phyloP scores from a whole-genome alignment of 352 stramenopile species.

The Phytophthora hibernalis region DNA sequence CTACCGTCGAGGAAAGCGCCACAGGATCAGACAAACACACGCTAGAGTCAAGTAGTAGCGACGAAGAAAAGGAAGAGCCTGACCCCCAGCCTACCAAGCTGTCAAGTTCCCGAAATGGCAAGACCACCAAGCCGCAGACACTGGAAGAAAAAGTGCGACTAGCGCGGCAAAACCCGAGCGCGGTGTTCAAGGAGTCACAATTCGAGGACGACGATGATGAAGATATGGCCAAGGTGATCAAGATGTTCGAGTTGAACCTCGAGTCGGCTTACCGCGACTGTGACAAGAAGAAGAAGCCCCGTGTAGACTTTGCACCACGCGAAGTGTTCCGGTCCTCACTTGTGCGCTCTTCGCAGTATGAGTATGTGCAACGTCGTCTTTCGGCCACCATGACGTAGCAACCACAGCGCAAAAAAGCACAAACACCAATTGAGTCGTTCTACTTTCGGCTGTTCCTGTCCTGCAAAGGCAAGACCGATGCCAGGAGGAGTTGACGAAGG shows the following conservation, averaged over 20 bases:
- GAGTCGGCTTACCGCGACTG: constrained; percentile 77
- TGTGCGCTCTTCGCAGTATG: constrained; percentile 39
- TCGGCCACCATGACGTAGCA: constrained; percentile 40
- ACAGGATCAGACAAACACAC: constrained; percentile 8
- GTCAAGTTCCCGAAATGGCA: constrained; percentile 12
- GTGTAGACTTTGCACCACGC: constrained; percentile 71
- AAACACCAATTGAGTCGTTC: constrained; percentile 14
- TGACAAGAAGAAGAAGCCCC: constrained; percentile 63
- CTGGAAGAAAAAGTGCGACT: constrained; percentile 74
- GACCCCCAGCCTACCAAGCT: constrained; percentile 15
- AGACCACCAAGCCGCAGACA: constrained; percentile 28
- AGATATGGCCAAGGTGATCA: constrained; percentile 76
- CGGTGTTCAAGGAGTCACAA: constrained; percentile 82
- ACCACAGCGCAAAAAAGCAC: constrained; percentile 10
- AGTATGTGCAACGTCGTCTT: constrained; percentile 38
- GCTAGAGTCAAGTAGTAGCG: constrained; percentile 36
- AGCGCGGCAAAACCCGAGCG: constrained; percentile 73
- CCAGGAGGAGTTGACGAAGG: neutral
- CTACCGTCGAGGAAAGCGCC: constrained; percentile 9
- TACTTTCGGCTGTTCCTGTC: constrained; percentile 2
- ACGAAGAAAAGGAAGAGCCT: constrained; percentile 34
- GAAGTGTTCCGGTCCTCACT: constrained; percentile 78
- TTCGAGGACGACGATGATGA: constrained; percentile 86
- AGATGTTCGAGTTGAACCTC: constrained; percentile 78
- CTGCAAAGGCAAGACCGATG: neutral